Evolutionary conservation across 768 basidiomycete genomes (phyloP), one percentile per base, ranked within the genome.

Genomic region (Cystofilobasidium capitatum): DNA sequence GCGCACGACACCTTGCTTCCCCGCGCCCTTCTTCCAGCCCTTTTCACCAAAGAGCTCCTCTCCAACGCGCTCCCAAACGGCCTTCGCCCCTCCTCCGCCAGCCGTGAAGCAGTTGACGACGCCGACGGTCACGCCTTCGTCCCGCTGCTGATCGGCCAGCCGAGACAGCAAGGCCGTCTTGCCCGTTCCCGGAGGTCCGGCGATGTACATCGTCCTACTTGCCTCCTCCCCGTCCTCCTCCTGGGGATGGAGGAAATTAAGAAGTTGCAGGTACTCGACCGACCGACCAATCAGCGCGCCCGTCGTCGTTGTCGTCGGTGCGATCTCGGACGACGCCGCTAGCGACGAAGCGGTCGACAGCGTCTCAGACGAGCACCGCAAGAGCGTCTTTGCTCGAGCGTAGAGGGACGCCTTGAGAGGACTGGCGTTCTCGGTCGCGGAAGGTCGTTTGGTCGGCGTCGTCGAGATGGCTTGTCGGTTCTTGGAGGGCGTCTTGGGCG

Each of bases 71-170:
- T 70, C 64, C 77, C 77, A 77, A 24, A 77, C 63, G 58, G 75
- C 73, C 4, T 35, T 72, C 71, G 59, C 73, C 66, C 13, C 24
- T 33, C 67, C 42, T 14, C 59, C 69, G 47, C 47, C 47, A 12
- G 55, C 65, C 16, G 76, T 76, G 73, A 78, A 76, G 66, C 76
- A 78, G 13, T 77, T 76, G 29, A 77, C 55, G 51, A 74, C 73
- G 36, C 75, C 72, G 22, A 74, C 71, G 12, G 49, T 51, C 49
- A 63, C 66, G 75, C 76, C 76, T 1, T 71, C 72, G 24, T 33
- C 35, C 1, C 42, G 44, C 35, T 71, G 66, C 61, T 72, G 40
- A 36, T 73, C 45, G 4, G 74, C 75, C 22, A 78, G 51, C 14
- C 73, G 72, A 44, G 74, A 74, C 22, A 77, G 73, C 35, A 74